phyloP scores from a whole-genome alignment of 768 basidiomycete species.

The Lactifluus pinguis region DNA sequence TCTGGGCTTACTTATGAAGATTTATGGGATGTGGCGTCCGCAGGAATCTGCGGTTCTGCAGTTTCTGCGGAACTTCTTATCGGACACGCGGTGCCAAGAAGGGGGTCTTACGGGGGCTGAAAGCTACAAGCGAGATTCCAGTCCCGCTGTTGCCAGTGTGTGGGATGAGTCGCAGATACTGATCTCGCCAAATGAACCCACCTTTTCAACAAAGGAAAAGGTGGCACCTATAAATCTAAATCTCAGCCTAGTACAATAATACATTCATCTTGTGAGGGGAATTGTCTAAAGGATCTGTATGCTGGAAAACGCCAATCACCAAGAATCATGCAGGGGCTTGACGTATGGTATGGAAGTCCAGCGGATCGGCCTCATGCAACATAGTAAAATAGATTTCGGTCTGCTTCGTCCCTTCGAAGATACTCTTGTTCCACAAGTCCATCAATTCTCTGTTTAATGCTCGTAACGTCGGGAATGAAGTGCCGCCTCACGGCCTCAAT shows the following conservation, averaged over 20 bases:
- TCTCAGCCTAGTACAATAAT: not conserved
- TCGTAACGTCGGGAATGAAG: conserved; percentile 75
- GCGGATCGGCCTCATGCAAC: conserved; percentile 43
- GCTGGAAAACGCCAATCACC: no score
- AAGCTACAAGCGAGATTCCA: not conserved
- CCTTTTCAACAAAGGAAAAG: no score
- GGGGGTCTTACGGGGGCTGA: not conserved
- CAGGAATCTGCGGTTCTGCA: not conserved
- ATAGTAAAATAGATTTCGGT: conserved; percentile 68
- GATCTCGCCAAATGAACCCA: not conserved
- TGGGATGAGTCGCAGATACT: not conserved
- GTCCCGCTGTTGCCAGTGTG: not conserved
- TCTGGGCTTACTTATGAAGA: not conserved
- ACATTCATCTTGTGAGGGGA: not conserved
- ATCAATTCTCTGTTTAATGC: conserved; percentile 81
- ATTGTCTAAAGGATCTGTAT: not conserved
- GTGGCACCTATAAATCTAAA: not conserved
- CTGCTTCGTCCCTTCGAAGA: conserved; percentile 63
- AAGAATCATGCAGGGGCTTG: no score
- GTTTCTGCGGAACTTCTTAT: not conserved
- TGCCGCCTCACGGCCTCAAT: conserved; percentile 82
- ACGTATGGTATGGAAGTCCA: not conserved
- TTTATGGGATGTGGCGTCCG: not conserved
- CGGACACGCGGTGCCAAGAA: not conserved
- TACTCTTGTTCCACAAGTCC: conserved; percentile 82